A percentile compares a stretch with the other conserved stretches of the same genome.
Evolutionary conservation across 306 rosid genomes (phyloP).

Genomic region (Cicer bijugum): DNA sequence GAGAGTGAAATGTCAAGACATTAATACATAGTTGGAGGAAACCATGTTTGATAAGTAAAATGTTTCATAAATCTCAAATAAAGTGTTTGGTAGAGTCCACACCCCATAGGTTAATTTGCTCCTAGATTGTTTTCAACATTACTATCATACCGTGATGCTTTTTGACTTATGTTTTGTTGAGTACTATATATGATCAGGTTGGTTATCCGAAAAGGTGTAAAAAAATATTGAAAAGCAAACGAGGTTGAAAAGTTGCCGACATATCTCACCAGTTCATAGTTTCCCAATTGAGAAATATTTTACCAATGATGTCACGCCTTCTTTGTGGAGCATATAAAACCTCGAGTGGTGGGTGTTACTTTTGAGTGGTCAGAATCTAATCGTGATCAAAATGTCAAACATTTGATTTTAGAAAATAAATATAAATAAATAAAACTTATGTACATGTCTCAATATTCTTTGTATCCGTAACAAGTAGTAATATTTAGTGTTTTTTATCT

Average conservation of each 20-base stretch:
- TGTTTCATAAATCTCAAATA: conserved; percentile 15
- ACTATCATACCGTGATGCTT: conserved; percentile 34
- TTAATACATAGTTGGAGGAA: conserved; percentile 33
- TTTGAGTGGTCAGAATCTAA: conserved; percentile 58
- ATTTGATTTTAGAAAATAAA: conserved; percentile 27
- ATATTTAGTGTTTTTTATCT: no score
- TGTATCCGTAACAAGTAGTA: background rate
- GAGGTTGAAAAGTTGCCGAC: conserved; percentile 55
- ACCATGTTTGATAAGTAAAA: conserved; percentile 50
- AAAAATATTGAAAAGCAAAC: conserved; percentile 42
- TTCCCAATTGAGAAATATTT: conserved; percentile 45
- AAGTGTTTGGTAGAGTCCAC: conserved; percentile 20
- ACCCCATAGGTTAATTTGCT: background rate
- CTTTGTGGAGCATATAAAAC: conserved; percentile 42
- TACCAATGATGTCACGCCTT: conserved; percentile 55
- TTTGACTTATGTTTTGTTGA: conserved; percentile 41
- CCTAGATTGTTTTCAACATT: conserved; percentile 29
- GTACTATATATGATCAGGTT: conserved; percentile 33
- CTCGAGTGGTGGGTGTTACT: conserved; percentile 44
- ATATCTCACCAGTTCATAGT: conserved; percentile 46
- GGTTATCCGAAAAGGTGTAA: conserved; percentile 48
- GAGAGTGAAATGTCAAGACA: background rate
- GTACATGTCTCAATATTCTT: background rate
- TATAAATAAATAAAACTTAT: background rate
- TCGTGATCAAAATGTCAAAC: conserved; percentile 56